Evolutionary conservation across 2,329 filamentous ascomycete species (phyloP).

Genomic region (Metarhizium anisopliae): DNA sequence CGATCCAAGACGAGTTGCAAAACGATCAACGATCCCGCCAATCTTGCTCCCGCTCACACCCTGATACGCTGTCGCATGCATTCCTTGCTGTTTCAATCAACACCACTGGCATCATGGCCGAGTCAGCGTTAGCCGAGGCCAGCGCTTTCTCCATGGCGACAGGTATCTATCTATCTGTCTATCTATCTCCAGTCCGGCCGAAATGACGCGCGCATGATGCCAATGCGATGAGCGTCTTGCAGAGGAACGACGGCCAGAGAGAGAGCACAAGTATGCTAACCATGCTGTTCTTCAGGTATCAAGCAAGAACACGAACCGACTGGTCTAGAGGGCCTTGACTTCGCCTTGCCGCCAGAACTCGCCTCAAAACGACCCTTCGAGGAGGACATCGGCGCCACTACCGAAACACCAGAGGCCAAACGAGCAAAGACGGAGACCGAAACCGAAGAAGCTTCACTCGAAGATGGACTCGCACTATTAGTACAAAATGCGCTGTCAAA

Average conservation of each 20-base stretch:
- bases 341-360: constrained; percentile 25
- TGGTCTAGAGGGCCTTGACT: constrained; percentile 23
- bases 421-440: constrained; percentile 23
- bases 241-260: not conserved
- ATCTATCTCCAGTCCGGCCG: not conserved
- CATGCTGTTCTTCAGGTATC: constrained; percentile 18
- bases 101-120: constrained; percentile 30
- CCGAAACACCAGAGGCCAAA: constrained; percentile 23
- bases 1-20: constrained; percentile 6
- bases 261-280: not conserved
- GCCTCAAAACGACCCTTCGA: constrained; percentile 30
- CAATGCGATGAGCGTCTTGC: not conserved
- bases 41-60: constrained; percentile 10
- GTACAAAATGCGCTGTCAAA: constrained; percentile 32
- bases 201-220: not conserved
- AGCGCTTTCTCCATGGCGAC: constrained; percentile 23
- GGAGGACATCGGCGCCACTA: constrained; percentile 12
- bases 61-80: constrained; percentile 11
- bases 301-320: constrained; percentile 28
- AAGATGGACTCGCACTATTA: constrained; percentile 27
- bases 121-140: constrained; percentile 28
- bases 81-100: constrained; percentile 15
- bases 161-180: constrained; percentile 17
- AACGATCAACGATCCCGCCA: constrained; percentile 1
- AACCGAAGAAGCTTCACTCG: constrained; percentile 20